Evolutionary conservation across 768 basidiomycete species (phyloP).

Genomic region (Pleurotus platypus): DNA sequence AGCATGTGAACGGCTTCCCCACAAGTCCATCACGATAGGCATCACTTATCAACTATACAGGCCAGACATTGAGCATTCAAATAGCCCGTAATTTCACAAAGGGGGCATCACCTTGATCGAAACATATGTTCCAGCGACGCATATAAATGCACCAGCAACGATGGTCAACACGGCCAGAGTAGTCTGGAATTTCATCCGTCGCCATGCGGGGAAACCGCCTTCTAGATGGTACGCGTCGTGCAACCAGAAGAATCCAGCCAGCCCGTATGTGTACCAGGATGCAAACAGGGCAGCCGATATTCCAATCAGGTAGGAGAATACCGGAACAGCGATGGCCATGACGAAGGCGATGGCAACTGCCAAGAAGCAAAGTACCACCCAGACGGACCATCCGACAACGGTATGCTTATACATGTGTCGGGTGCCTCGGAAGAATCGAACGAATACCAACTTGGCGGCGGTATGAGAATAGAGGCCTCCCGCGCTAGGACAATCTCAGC

Average conservation of each 20-base stretch:
- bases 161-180: slow-evolving; percentile 39
- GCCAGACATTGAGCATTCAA: slow-evolving; percentile 1
- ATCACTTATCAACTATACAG: slow-evolving; percentile 37
- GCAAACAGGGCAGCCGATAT: slow-evolving; percentile 53
- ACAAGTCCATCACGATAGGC: slow-evolving; percentile 39
- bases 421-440: slow-evolving; percentile 46
- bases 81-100: background rate
- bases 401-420: slow-evolving; percentile 50
- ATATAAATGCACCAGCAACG: slow-evolving; percentile 46
- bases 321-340: slow-evolving; percentile 47
- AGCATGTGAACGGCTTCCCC: slow-evolving; percentile 44
- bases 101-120: slow-evolving; percentile 39
- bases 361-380: slow-evolving; percentile 40
- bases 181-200: slow-evolving; percentile 27
- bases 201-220: slow-evolving; percentile 30
- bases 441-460: slow-evolving; percentile 50
- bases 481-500: slow-evolving; percentile 24
- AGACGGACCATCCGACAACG: slow-evolving; percentile 42
- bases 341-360: slow-evolving; percentile 39
- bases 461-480: slow-evolving; percentile 47
- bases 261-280: slow-evolving; percentile 56
- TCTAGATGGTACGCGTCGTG: slow-evolving; percentile 42
- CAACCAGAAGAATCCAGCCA: slow-evolving; percentile 53
- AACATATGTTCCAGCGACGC: slow-evolving; percentile 49
- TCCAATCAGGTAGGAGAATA: slow-evolving; percentile 52